Evolutionary conservation across 805 yeast genomes (phyloP), one percentile per base, ranked within the genome.

Genomic region (Lachancea cidri): DNA sequence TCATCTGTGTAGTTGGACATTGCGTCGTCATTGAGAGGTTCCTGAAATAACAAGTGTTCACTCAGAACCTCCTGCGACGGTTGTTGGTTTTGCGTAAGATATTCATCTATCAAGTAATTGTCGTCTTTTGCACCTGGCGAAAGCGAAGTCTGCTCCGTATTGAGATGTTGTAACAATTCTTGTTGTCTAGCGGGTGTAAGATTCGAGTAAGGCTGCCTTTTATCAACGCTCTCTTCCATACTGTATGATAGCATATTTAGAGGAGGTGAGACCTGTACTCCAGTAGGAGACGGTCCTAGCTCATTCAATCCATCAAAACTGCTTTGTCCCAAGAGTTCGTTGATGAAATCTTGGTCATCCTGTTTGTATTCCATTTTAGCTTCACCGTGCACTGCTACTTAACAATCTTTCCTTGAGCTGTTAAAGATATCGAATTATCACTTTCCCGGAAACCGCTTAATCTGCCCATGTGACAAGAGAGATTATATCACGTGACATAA

Each of bases 1-100:
- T 59, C 65, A 35, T 60, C 65, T 5, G 54, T 36, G 19, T 49
- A 48, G 29, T 45, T 47, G 7, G 54, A 42, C 22, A 46, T 35
- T 22, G 53, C 43, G 33, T 57, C 60, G 16, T 53, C 58, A 3
- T 35, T 40, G 32, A 29, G 32, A 29, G 32, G n/a, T 6, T 39
- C 34, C 32, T 35, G 43, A 27, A 39, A 35, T 4, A 35, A 13
- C 15, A 31, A n/a, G 29, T n/a, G 33, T 17, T 38, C 42, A 20
- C 17, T 33, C 16, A 38, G 27, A 6, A 16, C 17, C 20, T 38
- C 42, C 18, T 17, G 37, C 14, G 14, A 17, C n/a, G 32, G 17
- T 25, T 18, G 32, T 15, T 22, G 37, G 29, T 19, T 24, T 24
- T 27, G 35, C 13, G 35, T 19, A n/a, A 44, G 33, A 15, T 37